Evolutionary conservation across 805 yeast genomes (phyloP), one percentile per base, ranked within the genome.

Genomic region (Wilhelminamyces savonicus): DNA sequence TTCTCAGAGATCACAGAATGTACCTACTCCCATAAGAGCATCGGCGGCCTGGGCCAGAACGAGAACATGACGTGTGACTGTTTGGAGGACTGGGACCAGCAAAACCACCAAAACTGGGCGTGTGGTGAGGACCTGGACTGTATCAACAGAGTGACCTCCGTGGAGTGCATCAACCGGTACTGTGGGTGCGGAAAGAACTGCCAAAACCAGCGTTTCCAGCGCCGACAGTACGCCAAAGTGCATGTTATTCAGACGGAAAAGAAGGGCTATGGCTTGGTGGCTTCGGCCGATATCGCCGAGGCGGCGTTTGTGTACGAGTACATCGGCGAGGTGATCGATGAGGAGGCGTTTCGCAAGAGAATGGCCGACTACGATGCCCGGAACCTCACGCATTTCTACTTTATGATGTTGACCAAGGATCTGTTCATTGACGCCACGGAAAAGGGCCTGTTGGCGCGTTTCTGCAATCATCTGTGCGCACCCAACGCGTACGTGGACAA

Each of bases 401-500:
- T 88, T 56, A 88, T 88, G 97, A 85, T 85, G 95, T 69, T 88
- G 35, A 92, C 86, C 45, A 83, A 79, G 52, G 87, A 86, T 36
- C 90, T 90, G 50, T 92, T 87, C 50, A 85, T 90, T 35, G 98
- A 90, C 56, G 98, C 98, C 27, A 90, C 97, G 2, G 70, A 70
- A 28, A 82, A 75, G 59, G 98, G 97, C 6, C 76, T 86, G 13
- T 57, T 90, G 32, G 96, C 95, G 2, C 69, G 98, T 34, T 92
- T 88, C 59, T 82, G 92, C 51, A 90, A 90, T 56, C 98, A 90
- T 58, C 85, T 95, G 13, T 90, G 98, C 56, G 78, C 75, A 46
- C 98, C 98, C 9, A 92, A 92, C 54, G 90, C 95, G 14, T 85
- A 74, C 46, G 95, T 90, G 24, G 96, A 90, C 55, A 90, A 90